Conservation (phyloP, 1,139 yeast species). For the Debaryomyces udenii region DNA sequence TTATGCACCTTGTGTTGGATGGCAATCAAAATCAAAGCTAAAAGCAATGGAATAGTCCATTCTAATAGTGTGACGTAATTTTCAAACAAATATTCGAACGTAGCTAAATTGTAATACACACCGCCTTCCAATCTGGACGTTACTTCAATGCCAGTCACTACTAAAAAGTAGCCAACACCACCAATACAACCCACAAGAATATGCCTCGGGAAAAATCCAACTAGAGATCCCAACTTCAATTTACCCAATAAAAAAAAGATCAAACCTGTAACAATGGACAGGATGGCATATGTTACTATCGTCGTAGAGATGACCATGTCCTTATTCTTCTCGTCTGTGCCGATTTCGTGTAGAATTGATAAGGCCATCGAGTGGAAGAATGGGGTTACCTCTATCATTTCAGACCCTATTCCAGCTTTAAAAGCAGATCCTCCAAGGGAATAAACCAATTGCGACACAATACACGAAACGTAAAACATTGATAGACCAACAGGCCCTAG, state of each 20-base stretch:
- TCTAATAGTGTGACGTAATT: conserved; percentile 51
- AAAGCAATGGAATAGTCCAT: conserved; percentile 71
- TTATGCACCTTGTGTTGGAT: conserved; percentile 70
- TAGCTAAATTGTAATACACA: conserved; percentile 60
- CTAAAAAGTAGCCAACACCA: conserved; percentile 92
- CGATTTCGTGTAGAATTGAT: conserved; percentile 61
- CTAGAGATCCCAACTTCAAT: conserved; percentile 77
- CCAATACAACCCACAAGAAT: conserved; percentile 97
- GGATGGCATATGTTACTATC: conserved; percentile 78
- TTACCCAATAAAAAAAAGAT: conserved; percentile 79
- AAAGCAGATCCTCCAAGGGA: conserved; percentile 92
- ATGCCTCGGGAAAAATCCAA: conserved; percentile 95
- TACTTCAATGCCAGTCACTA: conserved; percentile 90
- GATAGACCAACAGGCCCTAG: conserved; percentile 90
- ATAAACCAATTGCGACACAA: conserved; percentile 82
- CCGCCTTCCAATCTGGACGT: conserved; percentile 79
- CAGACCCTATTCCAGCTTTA: conserved; percentile 89
- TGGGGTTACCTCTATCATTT: conserved; percentile 98
- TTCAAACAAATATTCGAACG: conserved; percentile 51
- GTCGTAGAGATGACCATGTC: conserved; percentile 83
- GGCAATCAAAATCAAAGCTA: conserved; percentile 61
- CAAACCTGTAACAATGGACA: conserved; percentile 83
- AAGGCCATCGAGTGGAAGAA: conserved; percentile 95
- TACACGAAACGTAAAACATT: conserved; percentile 90
- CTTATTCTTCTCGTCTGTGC: conserved; percentile 44